Percentiles rank a stretch among this genome's conserved stretches.
These are phyloP conservation scores for Xylariaceae sp. DNA, from an alignment of 2,329 filamentous ascomycete species.

Conservation along the genomic window DNA sequence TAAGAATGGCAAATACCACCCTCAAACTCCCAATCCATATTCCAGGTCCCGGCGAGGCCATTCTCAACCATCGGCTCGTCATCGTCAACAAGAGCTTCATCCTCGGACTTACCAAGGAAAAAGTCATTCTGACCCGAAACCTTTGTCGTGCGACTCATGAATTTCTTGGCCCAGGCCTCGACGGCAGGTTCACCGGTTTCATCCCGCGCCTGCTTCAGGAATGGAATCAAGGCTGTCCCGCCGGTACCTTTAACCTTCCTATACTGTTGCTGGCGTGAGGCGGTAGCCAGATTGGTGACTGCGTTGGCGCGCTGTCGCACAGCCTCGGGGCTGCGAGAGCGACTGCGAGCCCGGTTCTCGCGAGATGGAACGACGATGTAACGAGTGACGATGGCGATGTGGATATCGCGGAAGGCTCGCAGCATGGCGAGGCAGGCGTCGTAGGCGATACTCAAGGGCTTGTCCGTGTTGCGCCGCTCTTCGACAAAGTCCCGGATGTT, in stretches of 20 bases:
- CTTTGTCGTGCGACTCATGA: slow-evolving; percentile 52
- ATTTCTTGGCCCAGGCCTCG: slow-evolving; percentile 55
- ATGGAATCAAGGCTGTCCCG: slow-evolving; percentile 89
- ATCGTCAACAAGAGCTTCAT: slow-evolving; percentile 21
- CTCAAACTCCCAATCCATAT: slow-evolving; percentile 70
- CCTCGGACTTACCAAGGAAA: slow-evolving; percentile 52
- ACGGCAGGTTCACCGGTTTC: slow-evolving; percentile 93
- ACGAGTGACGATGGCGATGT: slow-evolving; percentile 92
- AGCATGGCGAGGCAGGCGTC: slow-evolving; percentile 79
- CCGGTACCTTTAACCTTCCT: slow-evolving; percentile 80
- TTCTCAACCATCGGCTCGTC: slow-evolving; percentile 30
- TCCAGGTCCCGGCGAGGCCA: slow-evolving; percentile 82
- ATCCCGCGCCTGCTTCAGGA: slow-evolving; percentile 92
- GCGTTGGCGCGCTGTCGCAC: slow-evolving; percentile 46
- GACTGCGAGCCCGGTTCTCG: slow-evolving; percentile 62
- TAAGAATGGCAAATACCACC: slow-evolving; percentile 59
- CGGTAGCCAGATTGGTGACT: slow-evolving; percentile 47
- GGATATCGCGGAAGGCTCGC: slow-evolving; percentile 76
- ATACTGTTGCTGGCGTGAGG: slow-evolving; percentile 45
- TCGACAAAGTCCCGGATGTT: slow-evolving; percentile 87
- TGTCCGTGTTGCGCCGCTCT: slow-evolving; percentile 50
- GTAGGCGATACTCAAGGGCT: slow-evolving; percentile 72
- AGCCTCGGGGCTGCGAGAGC: slow-evolving; percentile 55
- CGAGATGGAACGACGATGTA: slow-evolving; percentile 91
- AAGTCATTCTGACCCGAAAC: slow-evolving; percentile 52